phyloP scores from a whole-genome alignment of 2,329 filamentous ascomycete genomes.

The Paecilomyces niveus region DNA sequence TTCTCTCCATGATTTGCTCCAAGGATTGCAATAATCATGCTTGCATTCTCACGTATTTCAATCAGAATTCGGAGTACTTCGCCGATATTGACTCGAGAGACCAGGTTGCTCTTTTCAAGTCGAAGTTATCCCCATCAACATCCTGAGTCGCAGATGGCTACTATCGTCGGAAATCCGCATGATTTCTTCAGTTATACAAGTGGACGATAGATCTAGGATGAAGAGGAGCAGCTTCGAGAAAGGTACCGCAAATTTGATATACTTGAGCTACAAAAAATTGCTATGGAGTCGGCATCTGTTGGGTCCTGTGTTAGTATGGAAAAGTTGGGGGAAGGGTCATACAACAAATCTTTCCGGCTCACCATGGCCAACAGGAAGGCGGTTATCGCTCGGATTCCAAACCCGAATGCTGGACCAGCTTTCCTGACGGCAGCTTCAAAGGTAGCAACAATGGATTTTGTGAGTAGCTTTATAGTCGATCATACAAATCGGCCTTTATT shows the following conservation, averaged over 20 bases:
- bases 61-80: slow-evolving; percentile 2
- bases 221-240: slow-evolving; percentile 3
- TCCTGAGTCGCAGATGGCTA: neutral
- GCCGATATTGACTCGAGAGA: slow-evolving; percentile 1
- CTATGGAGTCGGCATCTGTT: slow-evolving; percentile 4
- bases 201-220: slow-evolving; percentile 2
- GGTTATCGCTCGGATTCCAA: slow-evolving; percentile 15
- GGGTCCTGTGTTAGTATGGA: slow-evolving; percentile 5
- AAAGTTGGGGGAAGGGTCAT: slow-evolving; percentile 8
- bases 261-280: slow-evolving; percentile 6
- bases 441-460: slow-evolving; percentile 18
- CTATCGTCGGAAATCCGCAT: neutral
- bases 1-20: too few species aligned
- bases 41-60: too few species aligned
- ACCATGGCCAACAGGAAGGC: slow-evolving; percentile 14
- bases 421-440: slow-evolving; percentile 12
- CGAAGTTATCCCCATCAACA: slow-evolving; percentile 2
- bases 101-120: slow-evolving; percentile 2
- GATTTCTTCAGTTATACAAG: slow-evolving; percentile 5
- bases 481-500: too few species aligned
- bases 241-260: slow-evolving; percentile 5
- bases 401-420: slow-evolving; percentile 15
- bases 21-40: too few species aligned
- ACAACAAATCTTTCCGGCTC: slow-evolving; percentile 14
- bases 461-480: slow-evolving; percentile 3